A percentile compares a stretch with the other conserved stretches of the same genome.
phyloP scores from a whole-genome alignment of 352 stramenopile genomes.

The Phytophthora idaei region DNA sequence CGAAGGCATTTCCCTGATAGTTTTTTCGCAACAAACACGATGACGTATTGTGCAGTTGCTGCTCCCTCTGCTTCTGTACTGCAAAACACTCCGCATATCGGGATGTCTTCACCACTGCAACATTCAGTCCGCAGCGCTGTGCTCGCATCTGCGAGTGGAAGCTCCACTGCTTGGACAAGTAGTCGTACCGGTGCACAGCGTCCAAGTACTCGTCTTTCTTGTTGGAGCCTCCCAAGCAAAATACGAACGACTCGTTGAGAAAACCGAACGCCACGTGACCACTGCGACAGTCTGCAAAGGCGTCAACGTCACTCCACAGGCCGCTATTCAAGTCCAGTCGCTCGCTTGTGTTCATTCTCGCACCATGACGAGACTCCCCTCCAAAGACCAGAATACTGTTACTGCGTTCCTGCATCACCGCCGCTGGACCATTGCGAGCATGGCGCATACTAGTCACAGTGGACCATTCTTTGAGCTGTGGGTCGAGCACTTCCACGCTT shows the following conservation, averaged over 20 bases:
- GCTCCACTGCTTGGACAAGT: slow-evolving; percentile 66
- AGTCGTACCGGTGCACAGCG: slow-evolving; percentile 69
- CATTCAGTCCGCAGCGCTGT: slow-evolving; percentile 69
- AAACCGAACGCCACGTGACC: slow-evolving; percentile 68
- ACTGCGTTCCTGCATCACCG: slow-evolving; percentile 47
- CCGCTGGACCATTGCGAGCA: slow-evolving; percentile 65
- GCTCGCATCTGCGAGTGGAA: slow-evolving; percentile 62
- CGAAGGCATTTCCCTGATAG: neutral
- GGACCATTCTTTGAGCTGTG: slow-evolving; percentile 52
- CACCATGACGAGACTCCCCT: slow-evolving; percentile 67
- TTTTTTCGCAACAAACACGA: slow-evolving; percentile 4
- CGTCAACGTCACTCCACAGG: slow-evolving; percentile 55
- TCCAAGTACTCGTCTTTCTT: slow-evolving; percentile 81
- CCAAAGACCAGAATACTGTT: slow-evolving; percentile 72
- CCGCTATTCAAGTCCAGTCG: slow-evolving; percentile 46
- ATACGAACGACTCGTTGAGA: slow-evolving; percentile 71
- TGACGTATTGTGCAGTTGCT: slow-evolving; percentile 16
- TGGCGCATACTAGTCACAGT: slow-evolving; percentile 55
- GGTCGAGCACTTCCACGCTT: slow-evolving; percentile 70
- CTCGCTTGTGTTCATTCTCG: slow-evolving; percentile 71
- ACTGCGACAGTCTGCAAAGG: slow-evolving; percentile 68
- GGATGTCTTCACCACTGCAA: slow-evolving; percentile 53
- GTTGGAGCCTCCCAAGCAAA: slow-evolving; percentile 74
- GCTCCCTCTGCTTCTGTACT: slow-evolving; percentile 28
- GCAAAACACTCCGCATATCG: slow-evolving; percentile 49